A percentile compares a stretch with the other conserved stretches of the same genome.
These are phyloP conservation scores for Calonectria honghensis DNA, from an alignment of 2,329 filamentous ascomycete species.

Conservation along the genomic window DNA sequence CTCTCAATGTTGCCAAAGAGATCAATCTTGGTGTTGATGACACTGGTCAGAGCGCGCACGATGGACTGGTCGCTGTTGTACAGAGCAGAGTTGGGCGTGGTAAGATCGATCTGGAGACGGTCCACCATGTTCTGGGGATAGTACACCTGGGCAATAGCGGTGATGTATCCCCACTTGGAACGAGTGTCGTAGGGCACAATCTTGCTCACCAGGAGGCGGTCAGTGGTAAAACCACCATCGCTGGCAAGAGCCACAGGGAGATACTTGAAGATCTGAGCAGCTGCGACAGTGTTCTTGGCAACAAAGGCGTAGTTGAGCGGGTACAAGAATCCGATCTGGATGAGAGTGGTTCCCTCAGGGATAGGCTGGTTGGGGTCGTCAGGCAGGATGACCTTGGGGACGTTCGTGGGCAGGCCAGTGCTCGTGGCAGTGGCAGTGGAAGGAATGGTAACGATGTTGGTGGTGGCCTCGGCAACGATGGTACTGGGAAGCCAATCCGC, in stretches of 20 bases:
- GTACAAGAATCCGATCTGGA: constrained; percentile 90
- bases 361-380: constrained; percentile 70
- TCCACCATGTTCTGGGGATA: constrained; percentile 83
- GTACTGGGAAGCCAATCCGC: constrained; percentile 75
- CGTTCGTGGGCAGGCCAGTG: constrained; percentile 76
- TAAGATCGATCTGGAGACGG: constrained; percentile 80
- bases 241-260: constrained; percentile 83
- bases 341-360: constrained; percentile 80
- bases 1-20: constrained; percentile 62
- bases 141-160: constrained; percentile 81
- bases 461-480: constrained; percentile 73
- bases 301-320: constrained; percentile 91
- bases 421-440: constrained; percentile 62
- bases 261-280: constrained; percentile 88
- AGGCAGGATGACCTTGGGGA: constrained; percentile 86
- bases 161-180: constrained; percentile 82
- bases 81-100: constrained; percentile 81
- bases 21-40: constrained; percentile 88
- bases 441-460: constrained; percentile 46
- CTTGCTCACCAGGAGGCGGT: constrained; percentile 79
- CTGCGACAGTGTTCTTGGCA: constrained; percentile 80
- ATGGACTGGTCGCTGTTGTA: constrained; percentile 82
- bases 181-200: constrained; percentile 87
- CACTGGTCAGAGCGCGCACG: constrained; percentile 82
- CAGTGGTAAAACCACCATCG: constrained; percentile 73